Conservation (phyloP, 148 eudicot genomes). For the Amaranthus cruentus region DNA sequence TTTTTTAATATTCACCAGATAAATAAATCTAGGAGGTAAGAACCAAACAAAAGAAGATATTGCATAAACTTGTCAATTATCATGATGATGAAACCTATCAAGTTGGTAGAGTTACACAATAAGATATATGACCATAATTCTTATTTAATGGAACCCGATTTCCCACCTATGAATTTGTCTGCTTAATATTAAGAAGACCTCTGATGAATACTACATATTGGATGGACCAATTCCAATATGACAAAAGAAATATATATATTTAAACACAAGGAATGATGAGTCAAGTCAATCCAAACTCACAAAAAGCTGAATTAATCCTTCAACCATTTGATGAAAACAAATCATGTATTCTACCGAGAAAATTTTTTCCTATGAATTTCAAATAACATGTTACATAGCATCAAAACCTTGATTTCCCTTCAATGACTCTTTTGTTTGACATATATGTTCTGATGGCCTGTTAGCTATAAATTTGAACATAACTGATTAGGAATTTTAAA, state of each 20-base stretch:
- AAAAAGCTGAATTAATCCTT: neutral
- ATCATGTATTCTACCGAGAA: neutral
- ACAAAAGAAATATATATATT: neutral
- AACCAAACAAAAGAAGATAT: neutral
- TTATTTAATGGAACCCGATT: constrained; percentile 4
- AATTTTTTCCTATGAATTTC: too few relatives aligned
- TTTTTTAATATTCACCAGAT: neutral
- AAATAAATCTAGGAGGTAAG: neutral
- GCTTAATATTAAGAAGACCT: neutral
- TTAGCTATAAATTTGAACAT: too few relatives aligned
- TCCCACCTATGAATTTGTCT: neutral
- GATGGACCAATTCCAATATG: neutral
- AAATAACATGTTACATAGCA: too few relatives aligned
- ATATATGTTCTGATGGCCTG: too few relatives aligned
- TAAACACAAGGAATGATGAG: too few relatives aligned
- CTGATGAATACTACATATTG: neutral
- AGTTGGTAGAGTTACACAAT: neutral
- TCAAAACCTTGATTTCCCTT: too few relatives aligned
- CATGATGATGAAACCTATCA: neutral
- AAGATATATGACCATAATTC: neutral
- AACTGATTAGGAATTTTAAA: too few relatives aligned
- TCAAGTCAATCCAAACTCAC: neutral
- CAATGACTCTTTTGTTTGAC: too few relatives aligned
- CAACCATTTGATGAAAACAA: neutral
- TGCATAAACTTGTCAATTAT: neutral